phyloP scores from a whole-genome alignment of 371 early-diverging fungal species.

The Apophysomyces ossiformis region DNA sequence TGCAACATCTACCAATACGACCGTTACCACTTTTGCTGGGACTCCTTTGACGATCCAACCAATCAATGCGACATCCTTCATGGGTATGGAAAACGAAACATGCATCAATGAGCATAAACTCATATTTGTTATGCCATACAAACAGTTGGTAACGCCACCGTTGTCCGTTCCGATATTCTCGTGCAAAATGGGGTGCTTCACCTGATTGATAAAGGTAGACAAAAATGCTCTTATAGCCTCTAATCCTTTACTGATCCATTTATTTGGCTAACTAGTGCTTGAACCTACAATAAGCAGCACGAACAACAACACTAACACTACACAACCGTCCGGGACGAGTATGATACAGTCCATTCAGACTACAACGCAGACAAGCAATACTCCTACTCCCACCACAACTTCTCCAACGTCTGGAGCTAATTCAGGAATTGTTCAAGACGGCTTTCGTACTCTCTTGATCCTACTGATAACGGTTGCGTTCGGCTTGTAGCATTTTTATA shows the following conservation, averaged over 20 bases:
- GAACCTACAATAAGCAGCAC: not conserved
- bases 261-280: not conserved
- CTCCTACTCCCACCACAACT: too few species aligned
- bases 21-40: not conserved
- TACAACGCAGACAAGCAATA: not conserved
- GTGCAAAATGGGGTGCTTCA: conserved; percentile 56
- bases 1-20: not conserved
- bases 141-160: conserved; percentile 35
- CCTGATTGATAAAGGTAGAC: conserved; percentile 38
- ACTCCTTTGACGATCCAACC: not conserved
- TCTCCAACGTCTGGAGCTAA: too few species aligned
- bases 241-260: not conserved
- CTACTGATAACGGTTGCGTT: too few species aligned
- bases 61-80: not conserved
- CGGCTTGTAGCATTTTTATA: too few species aligned
- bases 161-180: conserved; percentile 43
- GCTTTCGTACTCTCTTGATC: too few species aligned
- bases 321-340: not conserved
- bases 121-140: not conserved
- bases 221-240: not conserved
- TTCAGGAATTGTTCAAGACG: too few species aligned
- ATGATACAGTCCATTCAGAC: not conserved
- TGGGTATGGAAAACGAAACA: not conserved
- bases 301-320: too few species aligned
- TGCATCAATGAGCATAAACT: not conserved